These are phyloP conservation scores for Umbelopsis vinacea DNA, from an alignment of 192 early-diverging fungal genomes.

Conservation along the genomic window DNA sequence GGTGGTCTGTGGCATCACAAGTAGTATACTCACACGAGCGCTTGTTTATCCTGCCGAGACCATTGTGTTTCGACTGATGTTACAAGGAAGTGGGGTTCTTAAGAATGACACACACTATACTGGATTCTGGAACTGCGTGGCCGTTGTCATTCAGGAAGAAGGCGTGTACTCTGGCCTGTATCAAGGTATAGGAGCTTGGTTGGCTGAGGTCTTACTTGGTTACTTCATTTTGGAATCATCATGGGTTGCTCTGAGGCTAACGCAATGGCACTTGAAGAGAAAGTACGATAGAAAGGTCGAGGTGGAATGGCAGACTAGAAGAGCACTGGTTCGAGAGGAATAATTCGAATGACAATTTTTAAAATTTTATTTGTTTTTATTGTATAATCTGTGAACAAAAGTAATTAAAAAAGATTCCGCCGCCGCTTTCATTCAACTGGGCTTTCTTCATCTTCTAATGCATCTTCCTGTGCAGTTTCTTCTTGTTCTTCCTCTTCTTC, in stretches of 20 bases:
- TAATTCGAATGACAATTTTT: neutral
- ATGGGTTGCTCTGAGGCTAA: slow-evolving; percentile 23
- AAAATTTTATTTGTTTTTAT: slow-evolving; percentile 7
- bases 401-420: neutral
- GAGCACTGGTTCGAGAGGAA: neutral
- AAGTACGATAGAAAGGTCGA: slow-evolving; percentile 8
- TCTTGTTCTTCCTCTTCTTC: no score
- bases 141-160: slow-evolving; percentile 33
- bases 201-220: slow-evolving; percentile 46
- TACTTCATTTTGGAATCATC: slow-evolving; percentile 51
- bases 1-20: slow-evolving; percentile 51
- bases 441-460: neutral
- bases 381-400: slow-evolving; percentile 9
- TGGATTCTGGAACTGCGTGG: slow-evolving; percentile 50
- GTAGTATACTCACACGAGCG: slow-evolving; percentile 48
- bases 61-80: slow-evolving; percentile 46
- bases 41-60: slow-evolving; percentile 55
- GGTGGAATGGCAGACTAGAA: slow-evolving; percentile 5
- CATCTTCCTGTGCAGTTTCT: neutral
- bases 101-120: slow-evolving; percentile 41
- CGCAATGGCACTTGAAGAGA: neutral
- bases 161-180: slow-evolving; percentile 36
- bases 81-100: slow-evolving; percentile 47
- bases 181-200: slow-evolving; percentile 36
- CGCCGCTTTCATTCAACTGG: slow-evolving; percentile 8